Evolutionary conservation across 257 asterid genomes (phyloP).

Genomic region (Gentiana macrophylla): DNA sequence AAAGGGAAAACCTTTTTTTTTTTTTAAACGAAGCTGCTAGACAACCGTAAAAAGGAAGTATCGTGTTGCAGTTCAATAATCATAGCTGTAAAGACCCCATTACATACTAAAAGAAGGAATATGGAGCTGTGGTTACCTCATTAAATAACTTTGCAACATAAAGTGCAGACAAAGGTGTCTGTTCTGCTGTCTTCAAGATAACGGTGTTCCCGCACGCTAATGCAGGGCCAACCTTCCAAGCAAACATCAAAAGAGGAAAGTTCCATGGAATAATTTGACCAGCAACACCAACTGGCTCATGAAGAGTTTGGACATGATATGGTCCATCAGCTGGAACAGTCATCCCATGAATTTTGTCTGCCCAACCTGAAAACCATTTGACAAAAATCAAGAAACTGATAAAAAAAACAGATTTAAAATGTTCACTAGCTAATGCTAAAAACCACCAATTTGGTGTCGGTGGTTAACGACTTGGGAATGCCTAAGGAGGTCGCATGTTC

Average conservation of each 20-base stretch:
- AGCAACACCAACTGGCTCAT: slow-evolving; percentile 94
- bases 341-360: slow-evolving; percentile 93
- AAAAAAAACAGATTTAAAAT: not conserved
- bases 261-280: slow-evolving; percentile 99
- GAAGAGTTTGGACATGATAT: slow-evolving; percentile 83
- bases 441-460: too few relatives aligned
- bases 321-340: slow-evolving; percentile 90
- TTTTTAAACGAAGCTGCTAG: not conserved
- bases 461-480: too few relatives aligned
- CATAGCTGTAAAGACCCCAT: not conserved
- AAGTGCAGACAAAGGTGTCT: slow-evolving; percentile 89
- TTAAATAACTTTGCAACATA: slow-evolving; percentile 64
- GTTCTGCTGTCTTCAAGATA: slow-evolving; percentile 94
- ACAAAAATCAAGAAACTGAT: slow-evolving; percentile 1
- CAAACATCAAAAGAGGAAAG: slow-evolving; percentile 82
- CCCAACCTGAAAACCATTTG: slow-evolving; percentile 60
- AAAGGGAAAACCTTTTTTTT: too few relatives aligned
- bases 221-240: slow-evolving; percentile 97
- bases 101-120: not conserved
- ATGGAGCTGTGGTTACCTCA: slow-evolving; percentile 43
- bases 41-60: not conserved
- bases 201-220: slow-evolving; percentile 78
- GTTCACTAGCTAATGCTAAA: not conserved
- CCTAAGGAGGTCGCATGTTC: too few relatives aligned
- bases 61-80: not conserved